Base-by-base conservation (phyloP, 2,329 filamentous ascomycete genomes). In the Ophiostoma piceae region DNA sequence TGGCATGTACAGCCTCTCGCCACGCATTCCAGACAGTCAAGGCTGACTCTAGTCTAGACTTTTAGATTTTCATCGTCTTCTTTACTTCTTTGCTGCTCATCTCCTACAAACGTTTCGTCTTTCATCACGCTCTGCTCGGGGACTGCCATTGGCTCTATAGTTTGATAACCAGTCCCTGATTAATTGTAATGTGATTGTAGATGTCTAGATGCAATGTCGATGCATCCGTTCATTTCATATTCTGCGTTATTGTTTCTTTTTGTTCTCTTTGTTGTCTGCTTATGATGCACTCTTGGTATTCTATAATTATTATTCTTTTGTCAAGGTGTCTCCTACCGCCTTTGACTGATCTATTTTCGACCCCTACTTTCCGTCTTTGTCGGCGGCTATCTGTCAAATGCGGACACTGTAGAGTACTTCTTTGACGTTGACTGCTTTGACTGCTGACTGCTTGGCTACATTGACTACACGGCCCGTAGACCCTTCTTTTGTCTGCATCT, bases 81-180 rank as follows among this genome's bases (percentile, higher is more conserved):
- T 14, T 57, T 22, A 11, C n/a, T 57, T 7, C 6, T 54, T 57
- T 57, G 35, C 51, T 57, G 1, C 51, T 41, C 39, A 41, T 47
- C 14, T 19, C 43, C 43, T 47, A 1, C 14, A 32, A 11, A 39
- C 29, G 32, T 65, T 65, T 65, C 35, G 32, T 65, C 29, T 65
- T 39, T 65, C 57, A 62, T 62, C 57, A 62, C 57, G 57, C 57
- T 62, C 57, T 29, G 26, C 3, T 26, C 22, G 14, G 11, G 22
- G 4, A 32, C 12, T 26, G 57, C 22, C 14, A 62, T 62, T 62
- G 57, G 57, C 57, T 62, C 12, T 62, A 14, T 14, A 32, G 9
- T 62, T 62, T 62, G 26, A 62, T 62, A 16, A 35, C 14, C 14
- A 7, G 57, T 35, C 57, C 57, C 57, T 62, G 57, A 62, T n/a